A percentile compares a stretch with the other conserved stretches of the same genome.
phyloP scores from a whole-genome alignment of 352 stramenopile species.

The Pythium periplocum region DNA sequence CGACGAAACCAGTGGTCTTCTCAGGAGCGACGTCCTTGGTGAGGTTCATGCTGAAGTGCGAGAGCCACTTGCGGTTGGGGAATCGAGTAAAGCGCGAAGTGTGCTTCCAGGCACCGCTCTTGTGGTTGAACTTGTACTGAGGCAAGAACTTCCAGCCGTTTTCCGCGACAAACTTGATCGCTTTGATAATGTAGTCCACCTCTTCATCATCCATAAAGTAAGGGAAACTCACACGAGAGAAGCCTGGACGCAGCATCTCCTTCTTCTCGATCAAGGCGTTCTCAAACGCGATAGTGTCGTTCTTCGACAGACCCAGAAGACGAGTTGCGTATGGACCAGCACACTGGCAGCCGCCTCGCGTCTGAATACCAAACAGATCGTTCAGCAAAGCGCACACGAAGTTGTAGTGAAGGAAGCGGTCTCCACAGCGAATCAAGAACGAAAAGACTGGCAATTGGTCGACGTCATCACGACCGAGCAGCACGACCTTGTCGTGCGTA shows the following conservation, averaged over 20 bases:
- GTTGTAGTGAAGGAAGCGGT: slow-evolving; percentile 92
- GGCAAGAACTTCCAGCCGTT: slow-evolving; percentile 86
- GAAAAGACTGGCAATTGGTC: slow-evolving; percentile 83
- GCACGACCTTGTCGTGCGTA: slow-evolving; percentile 43
- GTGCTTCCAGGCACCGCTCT: slow-evolving; percentile 89
- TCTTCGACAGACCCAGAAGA: slow-evolving; percentile 81
- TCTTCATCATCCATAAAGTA: slow-evolving; percentile 63
- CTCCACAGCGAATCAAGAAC: slow-evolving; percentile 76
- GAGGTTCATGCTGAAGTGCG: slow-evolving; percentile 3
- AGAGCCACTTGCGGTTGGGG: slow-evolving; percentile 9
- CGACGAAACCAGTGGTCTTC: slow-evolving; percentile 33
- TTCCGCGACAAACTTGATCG: slow-evolving; percentile 84
- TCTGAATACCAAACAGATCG: slow-evolving; percentile 95
- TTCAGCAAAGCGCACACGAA: slow-evolving; percentile 93
- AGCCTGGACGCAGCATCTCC: slow-evolving; percentile 89
- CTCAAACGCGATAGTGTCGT: slow-evolving; percentile 54
- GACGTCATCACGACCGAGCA: slow-evolving; percentile 56
- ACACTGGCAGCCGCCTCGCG: slow-evolving; percentile 20
- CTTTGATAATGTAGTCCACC: slow-evolving; percentile 87
- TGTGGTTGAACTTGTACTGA: slow-evolving; percentile 89
- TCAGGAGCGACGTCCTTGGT: slow-evolving; percentile 31
- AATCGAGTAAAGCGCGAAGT: slow-evolving; percentile 8
- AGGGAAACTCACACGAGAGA: slow-evolving; percentile 83
- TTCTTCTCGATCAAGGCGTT: slow-evolving; percentile 70
- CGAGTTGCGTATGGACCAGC: slow-evolving; percentile 88